These are phyloP conservation scores for Leishmania gerbilli DNA, from an alignment of 208 protist genomes.

Conservation along the genomic window DNA sequence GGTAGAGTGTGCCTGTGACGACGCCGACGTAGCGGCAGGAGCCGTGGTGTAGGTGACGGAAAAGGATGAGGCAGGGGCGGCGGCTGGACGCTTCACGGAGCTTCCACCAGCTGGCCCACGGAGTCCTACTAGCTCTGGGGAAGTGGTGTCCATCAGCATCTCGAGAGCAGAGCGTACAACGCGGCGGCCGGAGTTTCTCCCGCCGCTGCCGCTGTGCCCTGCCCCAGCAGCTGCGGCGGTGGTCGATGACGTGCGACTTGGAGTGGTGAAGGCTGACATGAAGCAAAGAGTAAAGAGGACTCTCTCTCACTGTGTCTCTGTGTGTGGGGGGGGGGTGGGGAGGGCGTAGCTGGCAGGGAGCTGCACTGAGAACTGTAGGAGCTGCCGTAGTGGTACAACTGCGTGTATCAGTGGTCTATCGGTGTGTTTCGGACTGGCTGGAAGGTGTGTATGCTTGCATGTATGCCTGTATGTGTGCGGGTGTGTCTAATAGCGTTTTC, in stretches of 20 bases:
- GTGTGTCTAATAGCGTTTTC: background rate
- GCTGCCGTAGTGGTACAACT: background rate
- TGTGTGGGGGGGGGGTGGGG: background rate
- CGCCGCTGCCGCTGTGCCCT: constrained; percentile 14
- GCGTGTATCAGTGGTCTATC: background rate
- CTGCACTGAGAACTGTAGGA: background rate
- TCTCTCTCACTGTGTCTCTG: background rate
- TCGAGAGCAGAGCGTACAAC: constrained; percentile 82
- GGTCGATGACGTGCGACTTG: constrained; percentile 14
- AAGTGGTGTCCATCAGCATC: constrained; percentile 54
- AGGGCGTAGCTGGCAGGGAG: background rate
- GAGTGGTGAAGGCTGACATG: constrained; percentile 41
- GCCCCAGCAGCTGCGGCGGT: background rate
- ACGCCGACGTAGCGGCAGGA: background rate
- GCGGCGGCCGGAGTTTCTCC: constrained; percentile 40
- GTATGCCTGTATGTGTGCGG: background rate
- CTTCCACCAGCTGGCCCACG: background rate
- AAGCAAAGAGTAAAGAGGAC: too few species aligned
- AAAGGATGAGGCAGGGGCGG: constrained; percentile 19
- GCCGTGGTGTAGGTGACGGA: constrained; percentile 58
- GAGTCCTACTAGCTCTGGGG: constrained; percentile 43
- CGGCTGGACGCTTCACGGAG: background rate
- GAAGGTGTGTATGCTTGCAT: background rate
- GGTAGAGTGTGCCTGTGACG: background rate
- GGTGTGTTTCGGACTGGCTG: background rate